Conservation (phyloP, 306 rosid genomes). For the Myrica gale region DNA sequence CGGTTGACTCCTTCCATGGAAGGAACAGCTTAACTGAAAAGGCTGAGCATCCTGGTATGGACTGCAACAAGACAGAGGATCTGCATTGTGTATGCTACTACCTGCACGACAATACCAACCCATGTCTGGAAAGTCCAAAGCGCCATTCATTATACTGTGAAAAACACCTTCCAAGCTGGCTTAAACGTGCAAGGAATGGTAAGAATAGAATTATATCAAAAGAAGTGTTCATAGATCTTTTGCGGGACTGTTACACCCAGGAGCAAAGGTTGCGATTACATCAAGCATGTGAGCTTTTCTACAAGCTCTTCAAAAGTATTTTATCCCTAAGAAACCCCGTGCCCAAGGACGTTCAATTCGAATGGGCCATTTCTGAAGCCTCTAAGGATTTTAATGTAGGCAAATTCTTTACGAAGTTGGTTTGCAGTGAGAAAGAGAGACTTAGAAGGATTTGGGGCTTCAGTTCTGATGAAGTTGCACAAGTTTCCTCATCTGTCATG, state of each 20-base stretch:
- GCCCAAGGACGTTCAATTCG: constrained; percentile 92
- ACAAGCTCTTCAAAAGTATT: constrained; percentile 90
- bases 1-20: constrained; percentile 38
- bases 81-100: constrained; percentile 70
- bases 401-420: constrained; percentile 65
- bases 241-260: constrained; percentile 57
- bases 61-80: constrained; percentile 39
- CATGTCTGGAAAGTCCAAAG: constrained; percentile 78
- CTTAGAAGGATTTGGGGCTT: constrained; percentile 76
- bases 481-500: constrained; percentile 32
- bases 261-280: constrained; percentile 73
- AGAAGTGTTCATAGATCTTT: constrained; percentile 88
- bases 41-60: constrained; percentile 42
- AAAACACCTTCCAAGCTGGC: constrained; percentile 95
- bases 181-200: constrained; percentile 97
- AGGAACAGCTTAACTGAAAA: constrained; percentile 42
- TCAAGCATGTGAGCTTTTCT: constrained; percentile 92
- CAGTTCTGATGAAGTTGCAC: constrained; percentile 49
- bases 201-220: constrained; percentile 91
- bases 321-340: constrained; percentile 84
- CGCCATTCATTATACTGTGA: constrained; percentile 84
- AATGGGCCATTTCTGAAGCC: constrained; percentile 97
- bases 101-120: constrained; percentile 50
- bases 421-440: constrained; percentile 73
- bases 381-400: constrained; percentile 64